Evolutionary conservation across 495 filamentous ascomycete species (phyloP), one percentile per base, ranked within the genome.

Genomic region (Penicillium salamii): DNA sequence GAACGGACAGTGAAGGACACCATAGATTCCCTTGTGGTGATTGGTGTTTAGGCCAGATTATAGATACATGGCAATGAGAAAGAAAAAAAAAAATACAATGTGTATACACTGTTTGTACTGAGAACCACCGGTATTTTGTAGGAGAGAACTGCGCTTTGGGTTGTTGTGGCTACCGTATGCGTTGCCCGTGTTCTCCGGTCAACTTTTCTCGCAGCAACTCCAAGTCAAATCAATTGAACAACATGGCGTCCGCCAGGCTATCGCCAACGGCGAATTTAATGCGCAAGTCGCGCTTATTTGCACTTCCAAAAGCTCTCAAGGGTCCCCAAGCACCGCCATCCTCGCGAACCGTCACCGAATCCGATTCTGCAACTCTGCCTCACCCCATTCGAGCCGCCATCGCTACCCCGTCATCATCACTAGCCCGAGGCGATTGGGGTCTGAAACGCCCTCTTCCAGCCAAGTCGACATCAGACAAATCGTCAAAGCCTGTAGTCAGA

Each of bases 341-440:
- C 4, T 68, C 77, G 11, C 75, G 67, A 43, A 58, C 57, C 20
- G 73, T 66, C 40, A 69, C 58, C 53, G 62, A 70, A 43, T 86
- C 86, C 28, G 69, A 83, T 36, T 86, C 85, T 19, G 82, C 87
- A 23, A 95, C 92, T 21, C 70, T 80, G 15, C 80, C 81, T 49
- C 84, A 86, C 70, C 93, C 93, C n/a, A 90, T 82, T 49, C 81
- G 88, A 61, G 88, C 90, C 53, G 79, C 89, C 53, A 88, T 99
- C 61, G 85, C 88, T 14, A 95, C 91, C 1, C 85, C 90, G 2
- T 59, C 68, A 5, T 78, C 86, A 18, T 91, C 92, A n/a, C 78
- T 89, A 28, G 62, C 69, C 17, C 77, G 79, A 54, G 93, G 93
- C 17, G 93, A 97, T 61, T 99, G 93, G 95, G 93, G 93, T 19